Evolutionary conservation across 208 protist species (phyloP), one percentile per base, ranked within the genome.

Genomic region (Crithidia acanthocephali): DNA sequence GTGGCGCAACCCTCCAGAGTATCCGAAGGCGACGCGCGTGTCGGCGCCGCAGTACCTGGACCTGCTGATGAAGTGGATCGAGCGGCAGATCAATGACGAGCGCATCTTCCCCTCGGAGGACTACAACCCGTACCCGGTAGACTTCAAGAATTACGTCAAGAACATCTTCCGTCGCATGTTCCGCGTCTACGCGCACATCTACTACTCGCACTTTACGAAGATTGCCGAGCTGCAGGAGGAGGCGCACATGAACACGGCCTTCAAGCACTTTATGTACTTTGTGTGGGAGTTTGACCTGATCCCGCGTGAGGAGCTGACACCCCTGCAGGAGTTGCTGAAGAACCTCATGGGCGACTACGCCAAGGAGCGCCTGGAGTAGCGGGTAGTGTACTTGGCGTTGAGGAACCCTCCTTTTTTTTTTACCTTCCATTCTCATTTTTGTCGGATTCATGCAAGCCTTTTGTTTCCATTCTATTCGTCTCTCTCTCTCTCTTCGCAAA

Each of bases 181-280:
- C 79, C 88, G 99, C 40, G 97, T 99, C 1, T 99, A 99, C 79
- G 98, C 97, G 16, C 99, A 99, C 69, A 98, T 99, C 48, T 99
- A 99, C 79, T 95, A 99, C 84, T 93, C 87, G n/a, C 99, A 99
- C 78, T 99, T 99, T 70, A 72, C 88, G 32, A 95, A 98, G 64
- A 98, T 99, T 35, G 80, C 93, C 0, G 84, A 86, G 37, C 81
- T 99, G 32, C 92, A 94, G 68, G 98, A 99, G 73, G 98, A 99
- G 80, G 97, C 97, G 13, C 98, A 99, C 76, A 78, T 99, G 23
- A 99, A 99, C 80, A 99, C 98, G 11, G 97, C 92, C 44, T 97
- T 98, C 65, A 98, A 97, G 76, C 90, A 95, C 60, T 95, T 97
- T 59, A 93, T 92, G 85, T 93, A 89, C 57, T 97, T 95, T 87